Conservation (phyloP, 1,139 yeast genomes). For the Yamadazyma diddensiae region DNA sequence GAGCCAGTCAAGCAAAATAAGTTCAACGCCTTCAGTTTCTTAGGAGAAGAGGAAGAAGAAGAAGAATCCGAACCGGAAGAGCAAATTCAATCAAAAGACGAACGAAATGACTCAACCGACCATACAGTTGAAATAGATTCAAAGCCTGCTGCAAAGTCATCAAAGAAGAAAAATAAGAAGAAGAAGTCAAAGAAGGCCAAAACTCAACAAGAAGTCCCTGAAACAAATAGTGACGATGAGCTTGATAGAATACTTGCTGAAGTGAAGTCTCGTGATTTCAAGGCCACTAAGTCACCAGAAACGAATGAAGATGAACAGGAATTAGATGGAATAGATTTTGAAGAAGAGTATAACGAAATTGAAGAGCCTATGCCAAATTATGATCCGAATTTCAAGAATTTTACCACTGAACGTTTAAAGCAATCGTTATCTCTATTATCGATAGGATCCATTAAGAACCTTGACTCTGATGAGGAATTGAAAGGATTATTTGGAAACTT, state of each 20-base stretch:
- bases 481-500: conserved; percentile 70
- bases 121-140: conserved; percentile 1
- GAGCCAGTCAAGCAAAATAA: conserved; percentile 10
- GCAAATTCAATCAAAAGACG: too few species aligned
- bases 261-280: conserved; percentile 30
- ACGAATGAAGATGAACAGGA: conserved; percentile 1
- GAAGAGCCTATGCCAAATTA: conserved; percentile 33
- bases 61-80: conserved; percentile 26
- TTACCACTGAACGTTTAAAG: conserved; percentile 42
- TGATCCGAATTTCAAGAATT: conserved; percentile 43
- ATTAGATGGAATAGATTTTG: conserved; percentile 28
- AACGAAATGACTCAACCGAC: too few species aligned
- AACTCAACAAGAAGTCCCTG: conserved; percentile 20
- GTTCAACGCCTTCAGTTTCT: conserved; percentile 54
- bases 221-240: conserved; percentile 33
- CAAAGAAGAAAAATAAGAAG: conserved; percentile 12
- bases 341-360: conserved; percentile 29
- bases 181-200: conserved; percentile 9
- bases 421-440: conserved; percentile 39
- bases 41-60: conserved; percentile 39
- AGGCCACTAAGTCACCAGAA: conserved; percentile 14
- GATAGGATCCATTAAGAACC: conserved; percentile 46
- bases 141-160: not conserved
- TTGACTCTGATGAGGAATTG: conserved; percentile 82
- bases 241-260: conserved; percentile 39